phyloP scores from a whole-genome alignment of 495 filamentous ascomycete species.

The Jackrogersella minutella region DNA sequence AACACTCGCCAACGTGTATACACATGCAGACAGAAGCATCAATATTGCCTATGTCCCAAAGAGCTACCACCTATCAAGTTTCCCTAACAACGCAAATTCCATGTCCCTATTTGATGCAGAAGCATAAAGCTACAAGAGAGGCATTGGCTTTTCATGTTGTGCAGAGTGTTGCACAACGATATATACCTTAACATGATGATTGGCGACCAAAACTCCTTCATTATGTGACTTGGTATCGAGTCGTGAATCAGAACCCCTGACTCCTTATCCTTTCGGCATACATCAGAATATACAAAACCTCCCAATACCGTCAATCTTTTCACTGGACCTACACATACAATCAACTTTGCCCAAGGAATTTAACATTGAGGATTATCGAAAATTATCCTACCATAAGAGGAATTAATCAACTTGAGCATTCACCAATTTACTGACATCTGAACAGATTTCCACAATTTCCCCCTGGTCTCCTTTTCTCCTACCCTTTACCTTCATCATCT shows the following conservation, averaged over 20 bases:
- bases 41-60: neutral
- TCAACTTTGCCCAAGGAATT: neutral
- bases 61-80: slow-evolving; percentile 7
- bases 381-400: too few relatives aligned
- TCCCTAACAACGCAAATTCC: neutral
- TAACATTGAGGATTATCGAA: neutral
- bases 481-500: neutral
- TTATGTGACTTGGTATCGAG: neutral
- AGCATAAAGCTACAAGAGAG: neutral
- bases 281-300: neutral
- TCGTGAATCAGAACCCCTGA: neutral
- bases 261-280: neutral
- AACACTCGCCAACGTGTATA: slow-evolving; percentile 21
- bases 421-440: slow-evolving; percentile 10
- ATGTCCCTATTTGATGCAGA: neutral
- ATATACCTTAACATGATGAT: neutral
- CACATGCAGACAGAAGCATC: slow-evolving; percentile 13
- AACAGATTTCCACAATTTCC: slow-evolving; percentile 19
- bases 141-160: slow-evolving; percentile 4
- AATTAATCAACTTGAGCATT: neutral
- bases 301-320: slow-evolving; percentile 1
- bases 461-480: slow-evolving; percentile 33
- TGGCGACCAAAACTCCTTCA: neutral
- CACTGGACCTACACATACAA: neutral
- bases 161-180: slow-evolving; percentile 7